Evolutionary conservation across 768 basidiomycete genomes (phyloP).

Genomic region (Leccinum truebloodii): DNA sequence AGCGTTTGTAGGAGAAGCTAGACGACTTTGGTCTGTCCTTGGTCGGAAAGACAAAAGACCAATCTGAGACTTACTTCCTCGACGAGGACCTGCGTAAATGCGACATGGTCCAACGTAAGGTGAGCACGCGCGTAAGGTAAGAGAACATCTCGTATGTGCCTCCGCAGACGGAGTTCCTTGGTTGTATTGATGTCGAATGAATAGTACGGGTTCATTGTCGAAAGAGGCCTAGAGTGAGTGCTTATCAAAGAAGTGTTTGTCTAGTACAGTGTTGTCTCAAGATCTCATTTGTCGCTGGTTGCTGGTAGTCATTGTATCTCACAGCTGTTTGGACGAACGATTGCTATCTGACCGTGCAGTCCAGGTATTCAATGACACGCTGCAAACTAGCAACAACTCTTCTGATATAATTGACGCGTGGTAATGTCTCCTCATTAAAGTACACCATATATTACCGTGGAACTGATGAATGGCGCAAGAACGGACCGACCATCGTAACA

Average conservation of each 20-base stretch:
- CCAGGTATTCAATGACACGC: not conserved
- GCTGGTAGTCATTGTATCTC: not conserved
- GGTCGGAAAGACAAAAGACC: not conserved
- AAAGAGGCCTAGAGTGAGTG: not conserved
- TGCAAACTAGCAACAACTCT: not conserved
- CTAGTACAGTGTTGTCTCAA: not conserved
- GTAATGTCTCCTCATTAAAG: constrained; percentile 10
- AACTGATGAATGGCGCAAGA: constrained; percentile 1
- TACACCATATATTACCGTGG: constrained; percentile 15
- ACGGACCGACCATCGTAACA: constrained; percentile 1
- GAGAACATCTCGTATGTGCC: constrained; percentile 56
- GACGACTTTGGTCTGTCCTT: constrained; percentile 13
- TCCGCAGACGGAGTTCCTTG: constrained; percentile 27
- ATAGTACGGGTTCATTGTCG: constrained; percentile 17
- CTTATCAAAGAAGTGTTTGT: not conserved
- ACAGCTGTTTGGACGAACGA: not conserved
- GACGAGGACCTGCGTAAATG: constrained; percentile 52
- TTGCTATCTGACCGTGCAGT: not conserved
- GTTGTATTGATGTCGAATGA: constrained; percentile 21
- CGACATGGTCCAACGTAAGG: constrained; percentile 54
- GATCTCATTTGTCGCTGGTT: not conserved
- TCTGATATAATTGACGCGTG: not conserved
- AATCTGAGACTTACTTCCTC: constrained; percentile 38
- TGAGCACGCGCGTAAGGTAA: constrained; percentile 54
- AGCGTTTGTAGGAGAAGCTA: constrained; percentile 46